Conservation (phyloP, 1,284 basidiomycete genomes). For the Cutaneotrichosporon sp. region DNA sequence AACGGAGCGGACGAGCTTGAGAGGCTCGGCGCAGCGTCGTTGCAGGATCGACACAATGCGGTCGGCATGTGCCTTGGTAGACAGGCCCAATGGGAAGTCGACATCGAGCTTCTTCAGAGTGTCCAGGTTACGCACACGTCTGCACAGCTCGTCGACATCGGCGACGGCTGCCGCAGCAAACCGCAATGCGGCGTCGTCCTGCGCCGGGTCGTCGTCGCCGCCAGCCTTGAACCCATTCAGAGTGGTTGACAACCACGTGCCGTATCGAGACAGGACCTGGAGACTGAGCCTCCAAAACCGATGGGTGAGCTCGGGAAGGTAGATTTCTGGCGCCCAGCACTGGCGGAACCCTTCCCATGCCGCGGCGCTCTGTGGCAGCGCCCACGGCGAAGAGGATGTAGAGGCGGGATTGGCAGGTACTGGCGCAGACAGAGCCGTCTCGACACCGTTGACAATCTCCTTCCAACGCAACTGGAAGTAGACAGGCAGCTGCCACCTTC, state of each 20-base stretch:
- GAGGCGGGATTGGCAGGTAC: background rate
- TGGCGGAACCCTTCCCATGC: constrained; percentile 66
- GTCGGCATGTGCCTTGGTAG: constrained; percentile 47
- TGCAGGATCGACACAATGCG: constrained; percentile 69
- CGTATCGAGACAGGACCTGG: constrained; percentile 75
- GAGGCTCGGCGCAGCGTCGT: constrained; percentile 72
- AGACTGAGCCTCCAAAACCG: constrained; percentile 83
- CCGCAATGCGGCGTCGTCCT: constrained; percentile 48
- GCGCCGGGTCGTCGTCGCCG: constrained; percentile 52
- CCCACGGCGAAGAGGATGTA: background rate
- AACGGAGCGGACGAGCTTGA: constrained; percentile 80
- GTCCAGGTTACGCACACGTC: constrained; percentile 9
- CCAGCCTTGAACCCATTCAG: constrained; percentile 46
- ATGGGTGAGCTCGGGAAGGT: constrained; percentile 69
- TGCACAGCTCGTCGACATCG: constrained; percentile 31
- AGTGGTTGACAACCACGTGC: constrained; percentile 59
- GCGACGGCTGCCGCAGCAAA: constrained; percentile 30
- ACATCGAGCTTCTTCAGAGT: constrained; percentile 7
- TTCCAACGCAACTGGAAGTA: constrained; percentile 99
- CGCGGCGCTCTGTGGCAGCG: constrained; percentile 58
- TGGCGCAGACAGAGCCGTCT: constrained; percentile 55
- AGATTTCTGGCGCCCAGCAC: constrained; percentile 81
- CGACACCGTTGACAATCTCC: constrained; percentile 73
- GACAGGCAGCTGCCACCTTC: constrained; percentile 89
- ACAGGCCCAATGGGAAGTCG: constrained; percentile 13